phyloP scores from a whole-genome alignment of 768 basidiomycete genomes.

The Russula sp. region DNA sequence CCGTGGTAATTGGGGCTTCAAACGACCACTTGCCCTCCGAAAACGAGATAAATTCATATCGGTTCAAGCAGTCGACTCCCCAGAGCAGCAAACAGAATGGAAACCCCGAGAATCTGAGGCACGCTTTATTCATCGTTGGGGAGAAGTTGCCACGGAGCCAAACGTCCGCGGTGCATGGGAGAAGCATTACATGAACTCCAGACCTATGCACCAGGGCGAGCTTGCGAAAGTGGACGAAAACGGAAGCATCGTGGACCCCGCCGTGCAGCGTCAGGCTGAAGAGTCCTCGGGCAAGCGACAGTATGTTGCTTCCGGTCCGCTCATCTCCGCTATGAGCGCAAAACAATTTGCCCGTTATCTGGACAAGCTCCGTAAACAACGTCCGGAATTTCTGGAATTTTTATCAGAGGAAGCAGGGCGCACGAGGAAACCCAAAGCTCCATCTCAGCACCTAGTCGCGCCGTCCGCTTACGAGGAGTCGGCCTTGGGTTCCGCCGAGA shows the following conservation, averaged over 20 bases:
- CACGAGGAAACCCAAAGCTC: constrained; percentile 2
- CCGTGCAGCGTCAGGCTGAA: constrained; percentile 3
- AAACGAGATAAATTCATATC: constrained; percentile 60
- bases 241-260: neutral
- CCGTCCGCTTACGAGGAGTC: constrained; percentile 21
- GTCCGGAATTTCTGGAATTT: constrained; percentile 50
- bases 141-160: constrained; percentile 50
- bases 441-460: constrained; percentile 5
- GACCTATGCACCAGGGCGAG: constrained; percentile 9
- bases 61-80: constrained; percentile 62
- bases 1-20: constrained; percentile 81
- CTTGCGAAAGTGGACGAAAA: constrained; percentile 10
- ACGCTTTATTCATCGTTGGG: constrained; percentile 60
- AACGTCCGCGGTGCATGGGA: constrained; percentile 35
- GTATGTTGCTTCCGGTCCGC: constrained; percentile 35
- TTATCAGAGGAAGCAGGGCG: constrained; percentile 30
- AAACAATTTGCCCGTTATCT: constrained; percentile 56
- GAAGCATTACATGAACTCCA: constrained; percentile 21
- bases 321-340: constrained; percentile 56
- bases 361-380: constrained; percentile 46
- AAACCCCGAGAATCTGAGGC: constrained; percentile 57
- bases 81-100: constrained; percentile 76
- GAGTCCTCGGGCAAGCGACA: neutral
- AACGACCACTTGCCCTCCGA: constrained; percentile 69
- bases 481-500: constrained; percentile 8